Evolutionary conservation across 106 monocot genomes (phyloP).

Genomic region (Dactylorhiza incarnata): DNA sequence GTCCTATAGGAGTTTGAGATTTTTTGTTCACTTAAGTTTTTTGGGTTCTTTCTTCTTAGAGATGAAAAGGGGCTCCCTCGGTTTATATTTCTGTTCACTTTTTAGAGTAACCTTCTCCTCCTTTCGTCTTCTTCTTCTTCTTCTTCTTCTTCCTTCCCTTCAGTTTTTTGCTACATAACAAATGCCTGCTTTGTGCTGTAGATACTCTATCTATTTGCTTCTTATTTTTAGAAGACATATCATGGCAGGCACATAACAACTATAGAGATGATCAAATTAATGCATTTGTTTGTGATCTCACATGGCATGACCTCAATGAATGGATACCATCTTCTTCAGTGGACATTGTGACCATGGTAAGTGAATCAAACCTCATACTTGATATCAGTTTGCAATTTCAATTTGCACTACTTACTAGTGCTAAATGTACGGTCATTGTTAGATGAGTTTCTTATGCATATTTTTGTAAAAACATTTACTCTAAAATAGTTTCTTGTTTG

Average conservation of each 20-base stretch:
- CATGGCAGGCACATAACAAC: slow-evolving; percentile 67
- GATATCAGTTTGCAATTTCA: background rate
- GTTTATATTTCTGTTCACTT: too few relatives aligned
- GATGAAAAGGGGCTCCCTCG: too few relatives aligned
- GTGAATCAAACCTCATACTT: slow-evolving; percentile 4
- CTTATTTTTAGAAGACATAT: background rate
- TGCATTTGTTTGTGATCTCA: slow-evolving; percentile 95
- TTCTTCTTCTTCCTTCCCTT: too few relatives aligned
- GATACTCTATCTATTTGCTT: background rate
- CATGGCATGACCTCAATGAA: slow-evolving; percentile 44
- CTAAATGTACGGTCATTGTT: background rate
- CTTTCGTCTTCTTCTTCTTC: too few relatives aligned
- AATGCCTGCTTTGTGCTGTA: background rate
- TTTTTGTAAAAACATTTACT: background rate
- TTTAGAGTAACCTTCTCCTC: too few relatives aligned
- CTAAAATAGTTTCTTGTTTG: background rate
- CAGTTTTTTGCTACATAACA: background rate
- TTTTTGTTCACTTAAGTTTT: too few relatives aligned
- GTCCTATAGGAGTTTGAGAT: too few relatives aligned
- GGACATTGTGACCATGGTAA: slow-evolving; percentile 94
- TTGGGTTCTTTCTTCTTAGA: too few relatives aligned
- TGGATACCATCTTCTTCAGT: slow-evolving; percentile 64
- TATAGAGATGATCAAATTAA: slow-evolving; percentile 50
- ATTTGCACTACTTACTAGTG: background rate
- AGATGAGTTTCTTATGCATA: background rate